Evolutionary conservation across 306 rosid species (phyloP).

Genomic region (Acacia crassicarpa): DNA sequence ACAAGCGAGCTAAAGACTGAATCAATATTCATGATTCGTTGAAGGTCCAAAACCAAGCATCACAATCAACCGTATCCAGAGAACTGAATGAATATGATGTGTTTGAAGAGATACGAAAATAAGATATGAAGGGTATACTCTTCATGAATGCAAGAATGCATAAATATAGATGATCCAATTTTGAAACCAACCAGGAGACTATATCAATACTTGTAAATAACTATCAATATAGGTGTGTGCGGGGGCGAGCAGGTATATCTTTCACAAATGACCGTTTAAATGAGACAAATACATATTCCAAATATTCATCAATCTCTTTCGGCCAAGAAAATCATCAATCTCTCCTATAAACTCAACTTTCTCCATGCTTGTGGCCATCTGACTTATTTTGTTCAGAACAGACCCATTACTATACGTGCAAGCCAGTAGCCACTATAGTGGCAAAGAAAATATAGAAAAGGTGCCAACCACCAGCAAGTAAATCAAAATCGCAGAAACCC

Average conservation of each 20-base stretch:
- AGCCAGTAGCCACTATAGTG: not conserved
- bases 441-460: not conserved
- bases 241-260: not conserved
- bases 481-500: slow-evolving; percentile 3
- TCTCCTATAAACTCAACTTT: slow-evolving; percentile 5
- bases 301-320: not conserved
- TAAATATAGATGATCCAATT: not conserved
- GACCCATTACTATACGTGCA: not conserved
- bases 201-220: not conserved
- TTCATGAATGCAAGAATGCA: not conserved
- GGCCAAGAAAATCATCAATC: not conserved
- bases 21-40: not conserved
- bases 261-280: not conserved
- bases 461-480: not conserved
- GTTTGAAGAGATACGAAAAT: not conserved
- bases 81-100: not conserved
- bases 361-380: not conserved
- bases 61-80: not conserved
- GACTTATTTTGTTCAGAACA: not conserved
- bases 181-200: slow-evolving; percentile 8
- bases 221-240: not conserved
- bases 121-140: not conserved
- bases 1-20: not conserved
- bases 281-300: not conserved
- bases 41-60: not conserved